These are phyloP conservation scores for Rhodosporidiobolus sp. DNA, from an alignment of 768 basidiomycete genomes.

Conservation along the genomic window DNA sequence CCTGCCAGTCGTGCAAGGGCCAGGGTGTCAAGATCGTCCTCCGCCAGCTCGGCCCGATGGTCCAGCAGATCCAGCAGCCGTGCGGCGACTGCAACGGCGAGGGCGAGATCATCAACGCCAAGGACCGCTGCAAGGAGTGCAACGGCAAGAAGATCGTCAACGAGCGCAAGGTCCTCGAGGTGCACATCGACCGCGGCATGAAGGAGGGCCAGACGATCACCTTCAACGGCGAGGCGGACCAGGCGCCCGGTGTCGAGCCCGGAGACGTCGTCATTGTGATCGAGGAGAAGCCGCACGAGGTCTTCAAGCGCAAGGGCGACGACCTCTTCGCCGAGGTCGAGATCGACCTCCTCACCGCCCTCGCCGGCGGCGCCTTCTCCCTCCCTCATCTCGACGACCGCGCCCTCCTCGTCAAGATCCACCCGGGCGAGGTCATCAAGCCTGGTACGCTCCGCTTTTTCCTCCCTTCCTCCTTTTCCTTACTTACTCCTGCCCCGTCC, in stretches of 20 bases:
- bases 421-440: conserved; percentile 85
- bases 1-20: conserved; percentile 74
- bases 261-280: conserved; percentile 93
- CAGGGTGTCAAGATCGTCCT: conserved; percentile 86
- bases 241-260: conserved; percentile 78
- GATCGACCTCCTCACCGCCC: conserved; percentile 85
- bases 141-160: conserved; percentile 90
- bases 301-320: conserved; percentile 82
- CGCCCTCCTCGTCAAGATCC: conserved; percentile 72
- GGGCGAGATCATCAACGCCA: conserved; percentile 91
- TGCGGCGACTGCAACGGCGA: conserved; percentile 90
- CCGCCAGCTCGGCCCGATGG: conserved; percentile 99
- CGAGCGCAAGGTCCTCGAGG: conserved; percentile 96
- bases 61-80: conserved; percentile 93
- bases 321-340: conserved; percentile 83
- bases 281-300: conserved; percentile 86
- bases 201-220: conserved; percentile 85
- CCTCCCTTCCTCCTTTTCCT: not conserved
- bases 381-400: conserved; percentile 94
- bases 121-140: conserved; percentile 87
- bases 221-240: conserved; percentile 87
- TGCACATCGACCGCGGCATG: conserved; percentile 98
- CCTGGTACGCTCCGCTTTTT: conserved; percentile 62
- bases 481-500: not conserved
- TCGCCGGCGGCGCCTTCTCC: conserved; percentile 83